Evolutionary conservation across 805 yeast species (phyloP).

Genomic region (Blastobotrys parvus): DNA sequence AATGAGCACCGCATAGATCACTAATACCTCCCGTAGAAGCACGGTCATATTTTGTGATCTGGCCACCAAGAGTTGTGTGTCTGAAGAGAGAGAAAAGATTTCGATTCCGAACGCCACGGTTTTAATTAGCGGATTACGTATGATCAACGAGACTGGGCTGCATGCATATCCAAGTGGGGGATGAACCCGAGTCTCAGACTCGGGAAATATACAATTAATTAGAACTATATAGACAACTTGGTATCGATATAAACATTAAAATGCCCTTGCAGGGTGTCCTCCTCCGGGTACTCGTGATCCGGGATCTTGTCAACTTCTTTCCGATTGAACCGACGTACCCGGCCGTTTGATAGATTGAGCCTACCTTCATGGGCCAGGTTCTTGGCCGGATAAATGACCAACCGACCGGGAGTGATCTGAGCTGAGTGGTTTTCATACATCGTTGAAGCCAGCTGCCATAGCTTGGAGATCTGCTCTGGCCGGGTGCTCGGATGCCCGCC

Average conservation of each 20-base stretch:
- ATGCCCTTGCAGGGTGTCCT: not conserved
- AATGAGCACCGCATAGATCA: not conserved
- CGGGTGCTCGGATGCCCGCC: not conserved
- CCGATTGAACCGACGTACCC: not conserved
- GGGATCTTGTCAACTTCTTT: not conserved
- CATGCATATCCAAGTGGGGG: too few relatives aligned
- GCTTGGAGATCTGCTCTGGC: not conserved
- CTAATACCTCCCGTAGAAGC: not conserved
- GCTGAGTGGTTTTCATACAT: not conserved
- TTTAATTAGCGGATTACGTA: too few relatives aligned
- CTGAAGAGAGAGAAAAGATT: too few relatives aligned
- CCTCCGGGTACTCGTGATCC: not conserved
- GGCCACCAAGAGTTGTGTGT: too few relatives aligned
- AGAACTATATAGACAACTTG: too few relatives aligned
- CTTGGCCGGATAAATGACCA: not conserved
- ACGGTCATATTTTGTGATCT: too few relatives aligned
- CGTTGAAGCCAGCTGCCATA: not conserved
- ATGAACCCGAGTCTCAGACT: too few relatives aligned
- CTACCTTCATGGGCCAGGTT: constrained; percentile 1
- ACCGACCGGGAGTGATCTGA: not conserved
- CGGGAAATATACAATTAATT: too few relatives aligned
- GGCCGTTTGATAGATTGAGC: not conserved
- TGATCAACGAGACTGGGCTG: too few relatives aligned
- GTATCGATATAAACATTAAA: not conserved
- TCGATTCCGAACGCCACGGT: too few relatives aligned